Evolutionary conservation across 2,329 filamentous ascomycete genomes (phyloP).

Genomic region (Cercospora citrullina): DNA sequence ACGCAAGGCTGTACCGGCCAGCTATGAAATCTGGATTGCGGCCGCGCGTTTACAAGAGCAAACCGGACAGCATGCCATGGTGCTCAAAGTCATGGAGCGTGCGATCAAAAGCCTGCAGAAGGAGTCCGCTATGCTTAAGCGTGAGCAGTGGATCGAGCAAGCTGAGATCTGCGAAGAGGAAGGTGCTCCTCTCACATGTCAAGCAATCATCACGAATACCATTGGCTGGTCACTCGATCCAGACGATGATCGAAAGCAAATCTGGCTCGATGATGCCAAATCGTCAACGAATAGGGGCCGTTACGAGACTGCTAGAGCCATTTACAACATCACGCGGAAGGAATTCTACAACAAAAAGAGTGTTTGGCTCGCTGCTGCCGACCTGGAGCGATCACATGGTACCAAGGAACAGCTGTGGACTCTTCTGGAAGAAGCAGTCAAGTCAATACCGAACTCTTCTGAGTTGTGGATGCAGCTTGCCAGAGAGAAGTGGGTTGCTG

Average conservation of each 20-base stretch:
- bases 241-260: constrained; percentile 92
- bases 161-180: constrained; percentile 95
- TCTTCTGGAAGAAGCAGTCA: constrained; percentile 87
- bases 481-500: constrained; percentile 88
- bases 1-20: constrained; percentile 88
- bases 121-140: constrained; percentile 93
- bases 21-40: constrained; percentile 94
- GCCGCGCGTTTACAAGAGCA: constrained; percentile 87
- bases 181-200: constrained; percentile 81
- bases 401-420: constrained; percentile 79
- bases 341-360: constrained; percentile 86
- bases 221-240: constrained; percentile 92
- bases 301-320: constrained; percentile 88
- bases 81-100: constrained; percentile 86
- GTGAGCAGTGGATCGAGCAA: constrained; percentile 94
- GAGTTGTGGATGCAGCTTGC: constrained; percentile 95
- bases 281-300: constrained; percentile 75
- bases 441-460: constrained; percentile 87
- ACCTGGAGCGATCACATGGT: constrained; percentile 87
- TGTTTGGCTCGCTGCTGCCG: constrained; percentile 86
- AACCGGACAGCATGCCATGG: constrained; percentile 75
- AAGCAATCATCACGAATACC: constrained; percentile 87
- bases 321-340: constrained; percentile 86
- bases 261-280: constrained; percentile 92
- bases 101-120: constrained; percentile 84